Percentiles rank a stretch among this genome's conserved stretches.
Evolutionary conservation across 2,329 filamentous ascomycete genomes (phyloP).

Genomic region (Fusarium sp.): DNA sequence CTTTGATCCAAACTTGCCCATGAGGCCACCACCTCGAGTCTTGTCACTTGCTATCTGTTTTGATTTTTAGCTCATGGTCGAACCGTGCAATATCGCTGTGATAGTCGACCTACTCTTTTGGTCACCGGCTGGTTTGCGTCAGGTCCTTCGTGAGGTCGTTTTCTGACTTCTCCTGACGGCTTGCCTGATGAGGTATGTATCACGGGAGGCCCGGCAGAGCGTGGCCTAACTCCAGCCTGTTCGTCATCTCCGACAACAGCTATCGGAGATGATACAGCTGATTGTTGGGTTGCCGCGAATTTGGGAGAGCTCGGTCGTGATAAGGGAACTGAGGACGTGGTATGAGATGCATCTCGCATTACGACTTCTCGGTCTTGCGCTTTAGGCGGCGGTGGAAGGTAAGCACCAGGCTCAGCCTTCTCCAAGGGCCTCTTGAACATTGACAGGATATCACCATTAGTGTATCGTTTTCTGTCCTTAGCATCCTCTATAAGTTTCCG

Average conservation of each 20-base stretch:
- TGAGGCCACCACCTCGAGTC: conserved; percentile 51
- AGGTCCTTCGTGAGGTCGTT: conserved; percentile 58
- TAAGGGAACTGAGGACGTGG: conserved; percentile 16
- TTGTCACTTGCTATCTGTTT: conserved; percentile 51
- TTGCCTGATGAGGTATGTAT: conserved; percentile 55
- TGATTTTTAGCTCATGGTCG: conserved; percentile 46
- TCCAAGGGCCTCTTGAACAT: conserved; percentile 62
- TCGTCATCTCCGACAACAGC: conserved; percentile 38
- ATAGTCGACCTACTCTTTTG: conserved; percentile 58
- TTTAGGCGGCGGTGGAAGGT: conserved; percentile 26
- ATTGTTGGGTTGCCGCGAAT: conserved; percentile 6
- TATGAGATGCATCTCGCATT: conserved; percentile 41
- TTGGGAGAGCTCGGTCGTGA: conserved; percentile 35
- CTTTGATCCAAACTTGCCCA: conserved; percentile 55
- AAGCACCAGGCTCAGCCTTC: conserved; percentile 50
- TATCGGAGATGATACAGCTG: conserved; percentile 22
- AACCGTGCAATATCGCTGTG: neutral
- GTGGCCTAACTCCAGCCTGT: conserved; percentile 39
- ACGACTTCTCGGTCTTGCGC: conserved; percentile 31
- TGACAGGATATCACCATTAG: conserved; percentile 70
- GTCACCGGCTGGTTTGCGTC: conserved; percentile 50
- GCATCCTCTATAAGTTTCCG: conserved; percentile 87
- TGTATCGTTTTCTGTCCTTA: conserved; percentile 79
- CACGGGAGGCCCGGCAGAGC: conserved; percentile 53
- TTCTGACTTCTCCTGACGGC: conserved; percentile 53